Evolutionary conservation across 257 asterid genomes (phyloP), one percentile per base, ranked within the genome.

Genomic region (Apocynum venetum): DNA sequence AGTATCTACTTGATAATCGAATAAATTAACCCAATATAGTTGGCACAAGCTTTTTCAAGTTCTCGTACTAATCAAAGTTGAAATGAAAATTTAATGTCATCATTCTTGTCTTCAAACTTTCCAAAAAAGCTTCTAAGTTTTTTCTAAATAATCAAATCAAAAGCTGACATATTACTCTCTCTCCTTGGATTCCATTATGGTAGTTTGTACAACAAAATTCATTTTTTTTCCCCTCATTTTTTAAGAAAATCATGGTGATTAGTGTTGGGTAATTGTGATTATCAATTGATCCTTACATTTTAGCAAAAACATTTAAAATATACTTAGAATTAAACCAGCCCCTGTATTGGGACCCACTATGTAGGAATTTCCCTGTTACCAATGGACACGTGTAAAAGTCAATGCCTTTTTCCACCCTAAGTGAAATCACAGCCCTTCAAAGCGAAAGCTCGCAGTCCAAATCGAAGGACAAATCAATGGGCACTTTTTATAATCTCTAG

Each of bases 261-360:
- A 75, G 15, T 17, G 19, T 46, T 31, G 35, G 73, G 31, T 78
- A 57, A 78, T 72, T 61, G 72, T 70, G 71, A 68, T 78, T 78
- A 71, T 77, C 70, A 56, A 35, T 6, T 70, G 81, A 71, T 69
- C 3, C 6, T 20, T 11, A 77, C 75, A 43, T 25, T 13, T 68
- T 44, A 13, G 9, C 75, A 68, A 47, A 55, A n/a, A 70, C 25
- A 47, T 51, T 69, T 20, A 65, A 66, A 25, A 25, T 25, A 25
- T 25, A 25, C 31, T 25, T 8, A 0, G 31, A 10, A 41, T 44
- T 44, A n/a, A 68, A 68, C 13, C 12, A 19, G 4, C 49, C 55
- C 10, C 25, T 35, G 20, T 11, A 25, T 1, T 13, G 68, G 75
- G 61, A 43, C 60, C 68, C 56, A 38, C 43, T 3, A 0, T 36